phyloP scores from a whole-genome alignment of 345 rosid genomes.

The Mercurialis annua region DNA sequence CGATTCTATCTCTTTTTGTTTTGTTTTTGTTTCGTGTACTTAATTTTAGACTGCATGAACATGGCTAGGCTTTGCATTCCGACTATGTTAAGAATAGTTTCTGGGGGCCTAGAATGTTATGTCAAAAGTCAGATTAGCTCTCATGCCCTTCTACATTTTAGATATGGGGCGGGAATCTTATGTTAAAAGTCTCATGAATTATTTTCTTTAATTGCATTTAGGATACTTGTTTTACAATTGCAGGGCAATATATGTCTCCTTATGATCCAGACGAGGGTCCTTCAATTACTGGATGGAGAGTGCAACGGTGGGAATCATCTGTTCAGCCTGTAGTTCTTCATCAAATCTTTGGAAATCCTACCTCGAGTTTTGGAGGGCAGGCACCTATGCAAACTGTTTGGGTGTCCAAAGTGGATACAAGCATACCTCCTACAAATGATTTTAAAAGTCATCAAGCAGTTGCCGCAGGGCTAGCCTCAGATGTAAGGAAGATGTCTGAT shows the following conservation, averaged over 20 bases:
- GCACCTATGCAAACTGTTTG: slow-evolving; percentile 96
- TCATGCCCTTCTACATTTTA: too few species aligned
- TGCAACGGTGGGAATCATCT: slow-evolving; percentile 99
- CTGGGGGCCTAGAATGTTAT: neutral
- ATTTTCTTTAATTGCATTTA: slow-evolving; percentile 4
- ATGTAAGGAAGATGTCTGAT: slow-evolving; percentile 51
- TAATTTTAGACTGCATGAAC: neutral
- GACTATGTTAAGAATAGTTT: neutral
- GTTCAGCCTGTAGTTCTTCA: slow-evolving; percentile 96
- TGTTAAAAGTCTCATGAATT: too few species aligned
- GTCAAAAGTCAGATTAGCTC: too few species aligned
- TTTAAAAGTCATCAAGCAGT: slow-evolving; percentile 57
- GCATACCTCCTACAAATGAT: slow-evolving; percentile 89
- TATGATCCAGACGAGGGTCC: slow-evolving; percentile 99
- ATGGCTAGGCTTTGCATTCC: neutral
- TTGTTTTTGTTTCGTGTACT: neutral
- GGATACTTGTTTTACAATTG: slow-evolving; percentile 16
- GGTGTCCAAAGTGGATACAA: slow-evolving; percentile 90
- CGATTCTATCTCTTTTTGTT: too few species aligned
- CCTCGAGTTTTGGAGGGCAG: slow-evolving; percentile 91
- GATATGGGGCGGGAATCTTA: neutral
- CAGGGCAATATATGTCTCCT: slow-evolving; percentile 99
- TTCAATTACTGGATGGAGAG: slow-evolving; percentile 98
- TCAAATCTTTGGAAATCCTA: slow-evolving; percentile 93
- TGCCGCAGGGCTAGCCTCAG: slow-evolving; percentile 49